Conservation (phyloP, 176 grass and related monocot genomes). For the Saccharum officinarum region DNA sequence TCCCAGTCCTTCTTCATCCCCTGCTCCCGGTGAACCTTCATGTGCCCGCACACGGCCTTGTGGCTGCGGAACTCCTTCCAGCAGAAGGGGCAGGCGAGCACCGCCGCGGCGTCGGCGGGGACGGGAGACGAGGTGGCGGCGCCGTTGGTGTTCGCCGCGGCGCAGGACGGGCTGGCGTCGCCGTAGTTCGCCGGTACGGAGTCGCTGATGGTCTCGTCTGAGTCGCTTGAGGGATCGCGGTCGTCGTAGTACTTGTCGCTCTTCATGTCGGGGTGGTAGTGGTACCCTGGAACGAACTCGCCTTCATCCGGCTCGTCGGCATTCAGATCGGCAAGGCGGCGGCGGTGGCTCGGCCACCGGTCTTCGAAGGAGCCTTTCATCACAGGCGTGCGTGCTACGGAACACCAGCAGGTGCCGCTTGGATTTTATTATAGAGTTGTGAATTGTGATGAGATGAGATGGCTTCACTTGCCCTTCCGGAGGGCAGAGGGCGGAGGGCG, state of each 20-base stretch:
- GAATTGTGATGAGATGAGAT: too few relatives aligned
- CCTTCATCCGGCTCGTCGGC: constrained; percentile 17
- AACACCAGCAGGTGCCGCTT: too few relatives aligned
- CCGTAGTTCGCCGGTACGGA: not conserved
- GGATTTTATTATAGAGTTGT: too few relatives aligned
- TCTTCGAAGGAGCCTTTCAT: not conserved
- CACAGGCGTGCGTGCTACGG: not conserved
- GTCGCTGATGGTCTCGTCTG: constrained; percentile 26
- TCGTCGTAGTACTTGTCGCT: constrained; percentile 7
- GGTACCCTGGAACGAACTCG: not conserved
- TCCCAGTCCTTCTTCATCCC: not conserved
- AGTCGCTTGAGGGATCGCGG: not conserved
- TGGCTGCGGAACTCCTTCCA: constrained; percentile 9
- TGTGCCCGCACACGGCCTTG: constrained; percentile 36
- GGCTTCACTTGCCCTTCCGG: too few relatives aligned
- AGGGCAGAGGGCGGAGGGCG: too few relatives aligned
- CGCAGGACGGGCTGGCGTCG: too few relatives aligned
- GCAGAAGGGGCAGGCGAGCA: constrained; percentile 23
- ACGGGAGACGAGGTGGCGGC: not conserved
- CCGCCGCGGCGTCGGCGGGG: not conserved
- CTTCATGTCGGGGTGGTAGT: not conserved
- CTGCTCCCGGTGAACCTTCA: constrained; percentile 25
- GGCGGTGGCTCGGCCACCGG: not conserved
- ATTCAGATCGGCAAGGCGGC: not conserved
- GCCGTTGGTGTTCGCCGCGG: not conserved